Base-by-base conservation (phyloP, 2,329 filamentous ascomycete genomes). In the Rugonectria rugulosa region DNA sequence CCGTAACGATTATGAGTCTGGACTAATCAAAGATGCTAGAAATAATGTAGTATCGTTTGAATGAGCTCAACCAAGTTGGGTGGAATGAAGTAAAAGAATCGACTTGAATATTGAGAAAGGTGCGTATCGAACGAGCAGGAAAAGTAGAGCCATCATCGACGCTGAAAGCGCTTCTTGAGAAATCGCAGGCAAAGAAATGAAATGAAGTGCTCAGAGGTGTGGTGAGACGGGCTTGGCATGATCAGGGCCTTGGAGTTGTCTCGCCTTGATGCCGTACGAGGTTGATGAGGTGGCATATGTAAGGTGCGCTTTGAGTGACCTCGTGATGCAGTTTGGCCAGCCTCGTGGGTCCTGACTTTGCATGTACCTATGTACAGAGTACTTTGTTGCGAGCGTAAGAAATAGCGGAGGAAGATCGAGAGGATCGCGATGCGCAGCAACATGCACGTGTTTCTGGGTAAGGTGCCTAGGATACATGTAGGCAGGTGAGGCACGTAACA, bases 281-380 rank as follows among this genome's bases (percentile, higher is more conserved):
- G 38, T 51, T 15, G 29, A 51, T 42, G 47, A 51, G 38, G 38
- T 43, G 47, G 47, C 37, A 51, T 51, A 29, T 42, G 20, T 40
- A 26, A 40, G 47, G 27, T 51, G 29, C 40, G 20, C 19, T 47
- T 20, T 31, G 31, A 21, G 43, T 47, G 50, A 40, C 45, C 52
- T 38, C 38, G 44, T 43, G 44, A 49, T 48, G 32, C 38, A 32
- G 26, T 24, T 21, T 24, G 17, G 32, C 20, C n/a, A 45, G 52
- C 46, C 47, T 48, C 45, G 47, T 51, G 47, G 47, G 31, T 37
- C 37, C 46, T 34, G 37, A 26, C 29, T 29, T 37, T 51, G 29
- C 37, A 34, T 34, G 15, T 42, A 29, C 12, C 23, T 48, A 17
- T 23, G 29, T 19, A 17, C 12, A 19, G 24, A 20, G 37, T 24